phyloP scores from a whole-genome alignment of 257 asterid genomes.

The Eucommia ulmoides region DNA sequence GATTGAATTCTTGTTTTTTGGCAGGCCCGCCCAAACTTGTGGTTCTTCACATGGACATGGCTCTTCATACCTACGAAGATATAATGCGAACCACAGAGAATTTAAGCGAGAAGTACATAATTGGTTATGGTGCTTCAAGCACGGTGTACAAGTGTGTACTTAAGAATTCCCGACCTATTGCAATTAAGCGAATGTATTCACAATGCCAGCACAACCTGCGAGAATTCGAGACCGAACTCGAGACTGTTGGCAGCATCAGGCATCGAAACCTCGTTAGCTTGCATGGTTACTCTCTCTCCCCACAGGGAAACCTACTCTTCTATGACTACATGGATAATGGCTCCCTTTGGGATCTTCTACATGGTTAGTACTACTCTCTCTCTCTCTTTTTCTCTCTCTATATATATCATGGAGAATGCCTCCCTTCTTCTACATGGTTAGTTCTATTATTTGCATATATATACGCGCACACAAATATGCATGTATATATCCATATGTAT shows the following conservation, averaged over 20 bases:
- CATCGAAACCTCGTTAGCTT: conserved; percentile 94
- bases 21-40: conserved; percentile 73
- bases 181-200: conserved; percentile 85
- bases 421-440: too few relatives aligned
- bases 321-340: conserved; percentile 97
- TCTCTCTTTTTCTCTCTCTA: too few relatives aligned
- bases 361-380: conserved; percentile 34
- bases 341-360: conserved; percentile 98
- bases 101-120: conserved; percentile 64
- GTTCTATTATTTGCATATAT: too few relatives aligned
- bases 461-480: too few relatives aligned
- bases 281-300: conserved; percentile 83
- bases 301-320: conserved; percentile 83
- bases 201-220: conserved; percentile 40
- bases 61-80: conserved; percentile 85
- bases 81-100: conserved; percentile 87
- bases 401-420: too few relatives aligned
- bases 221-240: conserved; percentile 90
- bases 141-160: conserved; percentile 72
- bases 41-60: conserved; percentile 91
- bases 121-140: conserved; percentile 97
- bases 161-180: conserved; percentile 84
- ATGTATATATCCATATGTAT: too few relatives aligned
- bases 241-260: conserved; percentile 77
- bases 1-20: not conserved